These are phyloP conservation scores for Malassezia cuniculi DNA, from an alignment of 1,284 basidiomycete genomes.

Conservation along the genomic window DNA sequence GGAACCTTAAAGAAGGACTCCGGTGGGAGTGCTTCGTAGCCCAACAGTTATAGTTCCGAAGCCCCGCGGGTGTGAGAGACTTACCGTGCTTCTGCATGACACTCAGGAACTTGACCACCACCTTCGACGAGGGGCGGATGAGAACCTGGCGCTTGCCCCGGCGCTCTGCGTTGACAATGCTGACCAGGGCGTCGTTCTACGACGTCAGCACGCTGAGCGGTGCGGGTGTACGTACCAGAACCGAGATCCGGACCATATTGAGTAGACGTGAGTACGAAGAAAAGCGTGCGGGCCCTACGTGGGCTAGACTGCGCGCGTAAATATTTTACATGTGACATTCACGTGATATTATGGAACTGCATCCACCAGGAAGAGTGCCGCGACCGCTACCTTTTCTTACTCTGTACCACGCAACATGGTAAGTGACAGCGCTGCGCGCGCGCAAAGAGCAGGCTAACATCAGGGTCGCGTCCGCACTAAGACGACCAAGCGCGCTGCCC, in stretches of 20 bases:
- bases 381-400: too few species aligned
- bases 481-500: conserved; percentile 98
- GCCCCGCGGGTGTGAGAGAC: conserved; percentile 12
- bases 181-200: conserved; percentile 44
- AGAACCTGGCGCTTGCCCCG: conserved; percentile 45
- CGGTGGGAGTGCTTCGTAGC: conserved; percentile 27
- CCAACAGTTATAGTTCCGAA: conserved; percentile 45
- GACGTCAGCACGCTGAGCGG: neutral
- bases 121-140: conserved; percentile 44
- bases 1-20: conserved; percentile 44
- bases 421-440: neutral
- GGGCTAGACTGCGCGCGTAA: too few species aligned
- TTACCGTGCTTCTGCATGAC: conserved; percentile 46
- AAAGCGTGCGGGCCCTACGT: too few species aligned
- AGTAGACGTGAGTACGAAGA: conserved; percentile 13
- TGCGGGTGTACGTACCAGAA: conserved; percentile 30
- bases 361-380: too few species aligned
- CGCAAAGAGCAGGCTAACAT: conserved; percentile 10
- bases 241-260: conserved; percentile 44
- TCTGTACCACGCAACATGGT: conserved; percentile 4
- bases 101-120: conserved; percentile 45
- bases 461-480: conserved; percentile 99
- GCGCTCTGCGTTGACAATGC: conserved; percentile 46
- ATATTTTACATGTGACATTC: too few species aligned
- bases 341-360: too few species aligned